Evolutionary conservation across 345 rosid species (phyloP), one percentile per base, ranked within the genome.

Genomic region (Citrus trifoliata): DNA sequence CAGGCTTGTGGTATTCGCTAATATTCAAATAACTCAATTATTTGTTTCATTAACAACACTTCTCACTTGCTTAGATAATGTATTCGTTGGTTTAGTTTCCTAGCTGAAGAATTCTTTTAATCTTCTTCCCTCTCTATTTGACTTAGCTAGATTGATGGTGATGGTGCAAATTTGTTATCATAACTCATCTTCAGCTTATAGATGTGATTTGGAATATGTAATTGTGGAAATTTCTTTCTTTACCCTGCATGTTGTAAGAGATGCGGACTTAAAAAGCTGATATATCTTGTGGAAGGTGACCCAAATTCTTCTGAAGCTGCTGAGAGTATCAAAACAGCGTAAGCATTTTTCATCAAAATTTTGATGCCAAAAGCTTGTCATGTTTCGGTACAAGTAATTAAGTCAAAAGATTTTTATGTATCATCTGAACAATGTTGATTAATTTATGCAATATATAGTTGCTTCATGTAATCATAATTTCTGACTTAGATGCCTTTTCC

Each of bases 291-390:
- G 78, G 99, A 92, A 88, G 99, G 99, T 80, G 97, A 95, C 68
- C 95, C 94, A 48, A 89, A 95, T 85, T 78, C 79, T 37, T 95
- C 84, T 62, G 97, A 90, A 78, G 92, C 95, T 78, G 89, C 98
- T 71, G 98, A 92, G 84, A 95, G 97, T 87, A 88, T 92, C 77
- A 93, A 95, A 78, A 91, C 98, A 37, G 97, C 95, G 94, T 92
- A 88, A 88, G 94, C 33, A 28, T 79, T 80, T 76, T 71, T 70
- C 24, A 32, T 5, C 58, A 38, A 10, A 40, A 65, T 46, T 74
- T 70, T 66, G 48, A 13, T 35, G 42, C 38, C 38, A 66, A 42
- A 66, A 35, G 7, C 72, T 68, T 68, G 55, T 68, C 55, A 24
- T 68, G 51, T 5, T 69, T 46, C 1, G 3, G 10, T 28, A 46